Conservation (phyloP, 345 rosid genomes). For the Xanthoceras sorbifolium region DNA sequence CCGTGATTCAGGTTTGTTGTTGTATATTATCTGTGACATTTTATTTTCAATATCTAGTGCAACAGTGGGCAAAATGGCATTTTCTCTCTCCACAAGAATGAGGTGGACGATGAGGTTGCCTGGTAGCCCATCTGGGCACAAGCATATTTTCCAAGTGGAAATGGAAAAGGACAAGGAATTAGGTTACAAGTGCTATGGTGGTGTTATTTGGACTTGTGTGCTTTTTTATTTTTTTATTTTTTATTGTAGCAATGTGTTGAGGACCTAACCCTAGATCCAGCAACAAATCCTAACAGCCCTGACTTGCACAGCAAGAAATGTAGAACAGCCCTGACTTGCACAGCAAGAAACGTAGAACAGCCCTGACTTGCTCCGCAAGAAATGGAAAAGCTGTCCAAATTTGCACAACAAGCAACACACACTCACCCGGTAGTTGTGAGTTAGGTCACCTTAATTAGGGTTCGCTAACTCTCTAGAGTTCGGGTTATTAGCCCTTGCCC, state of each 20-base stretch:
- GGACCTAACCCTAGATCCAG: too few species aligned
- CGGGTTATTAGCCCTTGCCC: too few species aligned
- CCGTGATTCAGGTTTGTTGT: constrained; percentile 61
- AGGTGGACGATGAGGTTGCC: constrained; percentile 7
- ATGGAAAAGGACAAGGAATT: neutral
- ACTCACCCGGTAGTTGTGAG: too few species aligned
- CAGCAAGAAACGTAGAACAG: too few species aligned
- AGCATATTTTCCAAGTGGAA: neutral
- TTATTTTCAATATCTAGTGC: constrained; percentile 1
- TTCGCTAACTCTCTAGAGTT: too few species aligned
- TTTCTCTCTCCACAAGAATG: constrained; percentile 2
- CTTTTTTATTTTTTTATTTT: neutral
- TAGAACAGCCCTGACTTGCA: too few species aligned
- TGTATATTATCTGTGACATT: constrained; percentile 18
- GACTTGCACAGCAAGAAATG: too few species aligned
- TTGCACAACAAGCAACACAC: too few species aligned
- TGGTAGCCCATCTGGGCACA: neutral
- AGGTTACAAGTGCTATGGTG: constrained; percentile 5
- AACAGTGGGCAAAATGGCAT: neutral
- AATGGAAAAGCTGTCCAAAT: too few species aligned
- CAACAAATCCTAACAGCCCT: too few species aligned
- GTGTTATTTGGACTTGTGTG: neutral
- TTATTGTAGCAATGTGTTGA: neutral
- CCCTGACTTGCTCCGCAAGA: too few species aligned
- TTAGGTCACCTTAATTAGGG: too few species aligned